A percentile compares a stretch with the other conserved stretches of the same genome.
phyloP scores from a whole-genome alignment of 2,329 filamentous ascomycete species.

The Xylariaceae sp. region DNA sequence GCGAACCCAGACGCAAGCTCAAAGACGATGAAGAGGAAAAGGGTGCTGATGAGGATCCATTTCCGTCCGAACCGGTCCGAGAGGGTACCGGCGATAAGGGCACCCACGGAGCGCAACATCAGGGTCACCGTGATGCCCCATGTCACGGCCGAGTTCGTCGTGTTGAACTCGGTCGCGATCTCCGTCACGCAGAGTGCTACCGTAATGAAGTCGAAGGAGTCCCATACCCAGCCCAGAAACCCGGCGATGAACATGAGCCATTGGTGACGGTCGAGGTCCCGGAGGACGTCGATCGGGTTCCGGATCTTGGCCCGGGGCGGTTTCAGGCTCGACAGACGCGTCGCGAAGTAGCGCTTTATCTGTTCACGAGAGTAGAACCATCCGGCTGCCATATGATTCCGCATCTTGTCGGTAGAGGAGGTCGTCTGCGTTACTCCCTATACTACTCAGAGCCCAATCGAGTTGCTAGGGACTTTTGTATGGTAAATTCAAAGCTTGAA shows the following conservation, averaged over 20 bases:
- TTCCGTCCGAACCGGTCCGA: conserved; percentile 20
- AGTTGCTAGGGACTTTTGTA: too few relatives aligned
- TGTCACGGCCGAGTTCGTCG: conserved; percentile 16
- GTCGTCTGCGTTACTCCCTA: not conserved
- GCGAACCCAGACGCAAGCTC: conserved; percentile 20
- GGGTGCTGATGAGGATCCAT: conserved; percentile 16
- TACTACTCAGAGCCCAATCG: too few relatives aligned
- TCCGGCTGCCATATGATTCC: conserved; percentile 22
- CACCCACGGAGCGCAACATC: conserved; percentile 19
- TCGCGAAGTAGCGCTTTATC: conserved; percentile 32
- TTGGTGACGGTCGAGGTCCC: conserved; percentile 29
- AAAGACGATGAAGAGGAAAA: conserved; percentile 18
- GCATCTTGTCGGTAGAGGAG: conserved; percentile 9
- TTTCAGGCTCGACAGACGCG: conserved; percentile 32
- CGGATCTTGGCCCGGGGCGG: conserved; percentile 29
- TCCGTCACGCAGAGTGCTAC: conserved; percentile 20
- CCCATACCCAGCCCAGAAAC: conserved; percentile 18
- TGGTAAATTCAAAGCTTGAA: too few relatives aligned
- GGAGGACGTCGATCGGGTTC: conserved; percentile 27
- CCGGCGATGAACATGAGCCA: conserved; percentile 28
- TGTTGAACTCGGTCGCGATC: conserved; percentile 17
- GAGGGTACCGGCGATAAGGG: conserved; percentile 15
- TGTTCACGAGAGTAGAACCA: conserved; percentile 30
- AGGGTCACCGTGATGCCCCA: conserved; percentile 21
- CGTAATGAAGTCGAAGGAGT: conserved; percentile 20